A percentile compares a stretch with the other conserved stretches of the same genome.
phyloP scores from a whole-genome alignment of 148 eudicot genomes.

The Rhododendron mucronatum region DNA sequence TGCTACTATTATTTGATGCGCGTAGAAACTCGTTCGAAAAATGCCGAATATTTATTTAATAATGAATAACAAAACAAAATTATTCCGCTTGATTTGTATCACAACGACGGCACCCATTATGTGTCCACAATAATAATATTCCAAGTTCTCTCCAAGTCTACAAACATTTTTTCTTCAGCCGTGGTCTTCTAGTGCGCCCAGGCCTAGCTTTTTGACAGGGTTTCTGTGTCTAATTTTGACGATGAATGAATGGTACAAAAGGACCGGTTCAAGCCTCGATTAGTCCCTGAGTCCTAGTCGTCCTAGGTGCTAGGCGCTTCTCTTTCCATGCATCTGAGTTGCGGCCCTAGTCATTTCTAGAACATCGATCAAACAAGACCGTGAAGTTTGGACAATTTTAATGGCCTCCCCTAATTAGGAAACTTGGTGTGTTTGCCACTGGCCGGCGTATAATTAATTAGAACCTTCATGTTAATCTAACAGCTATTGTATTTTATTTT shows the following conservation, averaged over 20 bases:
- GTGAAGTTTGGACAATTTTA: neutral
- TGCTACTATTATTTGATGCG: neutral
- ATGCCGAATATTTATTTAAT: neutral
- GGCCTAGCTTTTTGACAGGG: neutral
- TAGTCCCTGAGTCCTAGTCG: too few relatives aligned
- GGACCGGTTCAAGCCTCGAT: neutral
- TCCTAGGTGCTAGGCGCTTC: too few relatives aligned
- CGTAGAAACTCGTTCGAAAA: neutral
- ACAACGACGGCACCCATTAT: neutral
- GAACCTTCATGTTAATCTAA: too few relatives aligned
- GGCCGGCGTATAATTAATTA: too few relatives aligned
- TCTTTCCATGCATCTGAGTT: too few relatives aligned
- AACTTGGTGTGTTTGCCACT: too few relatives aligned
- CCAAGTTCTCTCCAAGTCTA: neutral
- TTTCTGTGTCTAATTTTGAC: neutral
- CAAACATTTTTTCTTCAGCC: neutral
- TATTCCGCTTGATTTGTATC: neutral
- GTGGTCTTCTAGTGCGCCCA: neutral
- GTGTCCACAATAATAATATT: neutral
- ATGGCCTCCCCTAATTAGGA: neutral
- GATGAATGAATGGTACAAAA: neutral
- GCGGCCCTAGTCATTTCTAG: too few relatives aligned
- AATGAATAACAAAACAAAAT: neutral
- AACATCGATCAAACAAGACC: neutral
- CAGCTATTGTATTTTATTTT: too few relatives aligned